Base-by-base conservation (phyloP, 139 green algal species). In the Coelastrella sp. region DNA sequence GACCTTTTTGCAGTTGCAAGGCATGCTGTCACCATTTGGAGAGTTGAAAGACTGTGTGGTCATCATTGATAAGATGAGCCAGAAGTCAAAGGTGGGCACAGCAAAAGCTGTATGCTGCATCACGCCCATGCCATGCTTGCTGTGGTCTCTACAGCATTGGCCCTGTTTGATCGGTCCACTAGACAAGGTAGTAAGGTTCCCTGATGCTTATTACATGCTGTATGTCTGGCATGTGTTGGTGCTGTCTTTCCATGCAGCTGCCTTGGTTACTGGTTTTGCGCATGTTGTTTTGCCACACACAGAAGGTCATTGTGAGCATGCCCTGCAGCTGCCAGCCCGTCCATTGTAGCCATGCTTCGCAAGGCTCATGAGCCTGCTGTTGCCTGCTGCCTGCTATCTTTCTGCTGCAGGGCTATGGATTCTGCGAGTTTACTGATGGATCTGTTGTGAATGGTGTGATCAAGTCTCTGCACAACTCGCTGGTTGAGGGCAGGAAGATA, bases 21-120 rank as follows among this genome's bases (percentile, higher is more conserved):
- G 84, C 68, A 88, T 98, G 91, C 90, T 98, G 82, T 49, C 89
- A 63, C 93, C 95, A 12, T 97, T 93, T 92, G 96, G 95, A 8
- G 78, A 83, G 14, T 93, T 98, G 35, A 94, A 94, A 83, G 93
- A 92, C 49, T 98, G 97, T 91, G 97, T 97, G 85, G 93, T 98
- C 24, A 95, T 98, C 59, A 96, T 97, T 95, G 96, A 98, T 89
- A 94, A 96, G 76, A 87, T 82, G 60, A 98, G 94, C 6, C 95
- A 95, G 82, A 98, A 98, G 88, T 94, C 83, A 83, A 98, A 96
- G 94, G 95, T 96, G 82, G 10, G 84, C 35, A 58, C 35, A 49
- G 35, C 35, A 49, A 49, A 49, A 49, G 35, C 35, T 49, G 35
- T 49, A 49, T 49, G 35, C 35, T 1, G 35, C 35, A 49, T 49